Percentiles rank a stretch among this genome's conserved stretches.
Conservation (phyloP, 164 flowering plant species). For the Aristolochia contorta region DNA sequence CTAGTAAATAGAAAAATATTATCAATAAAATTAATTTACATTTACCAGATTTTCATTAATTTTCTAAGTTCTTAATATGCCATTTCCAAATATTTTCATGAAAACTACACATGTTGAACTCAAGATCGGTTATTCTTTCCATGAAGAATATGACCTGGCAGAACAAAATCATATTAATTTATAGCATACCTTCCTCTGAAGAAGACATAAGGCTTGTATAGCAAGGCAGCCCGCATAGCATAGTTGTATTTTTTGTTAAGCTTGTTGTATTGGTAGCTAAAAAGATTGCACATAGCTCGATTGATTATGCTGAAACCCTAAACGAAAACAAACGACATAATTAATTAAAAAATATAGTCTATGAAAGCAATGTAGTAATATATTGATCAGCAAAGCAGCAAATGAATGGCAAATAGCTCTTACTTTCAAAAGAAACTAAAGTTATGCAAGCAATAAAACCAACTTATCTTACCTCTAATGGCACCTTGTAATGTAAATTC, state of each 20-base stretch:
- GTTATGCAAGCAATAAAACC: background rate
- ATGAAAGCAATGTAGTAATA: too few relatives aligned
- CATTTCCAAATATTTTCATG: too few relatives aligned
- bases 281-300: too few relatives aligned
- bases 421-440: background rate
- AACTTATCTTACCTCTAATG: conserved; percentile 47
- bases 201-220: conserved; percentile 50
- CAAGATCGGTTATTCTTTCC: background rate
- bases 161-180: background rate
- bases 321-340: background rate
- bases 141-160: background rate
- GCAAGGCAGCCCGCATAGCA: conserved; percentile 34
- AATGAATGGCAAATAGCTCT: background rate
- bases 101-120: too few relatives aligned
- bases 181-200: conserved; percentile 42
- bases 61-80: too few relatives aligned
- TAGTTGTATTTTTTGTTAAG: conserved; percentile 29
- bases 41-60: too few relatives aligned
- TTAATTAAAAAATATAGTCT: background rate
- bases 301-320: background rate
- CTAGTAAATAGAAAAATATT: too few relatives aligned
- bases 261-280: conserved; percentile 8
- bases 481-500: conserved; percentile 34
- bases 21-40: too few relatives aligned
- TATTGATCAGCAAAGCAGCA: too few relatives aligned